Conservation (phyloP, 2,329 filamentous ascomycete species). For the Neocatenulostroma microsporum region DNA sequence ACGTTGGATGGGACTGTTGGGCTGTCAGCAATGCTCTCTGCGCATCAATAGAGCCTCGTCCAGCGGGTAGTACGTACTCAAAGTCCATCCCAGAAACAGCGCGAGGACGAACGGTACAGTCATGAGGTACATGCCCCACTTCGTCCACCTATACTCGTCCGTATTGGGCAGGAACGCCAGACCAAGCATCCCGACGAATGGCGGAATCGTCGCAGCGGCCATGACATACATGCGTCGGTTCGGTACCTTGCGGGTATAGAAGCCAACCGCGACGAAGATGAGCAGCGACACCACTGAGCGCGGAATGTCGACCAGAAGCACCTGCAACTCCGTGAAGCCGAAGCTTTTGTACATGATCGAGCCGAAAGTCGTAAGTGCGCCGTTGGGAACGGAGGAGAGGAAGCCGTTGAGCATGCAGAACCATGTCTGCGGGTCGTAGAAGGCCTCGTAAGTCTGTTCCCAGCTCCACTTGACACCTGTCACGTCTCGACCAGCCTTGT, state of each 20-base stretch:
- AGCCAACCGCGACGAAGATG: constrained; percentile 27
- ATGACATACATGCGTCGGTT: constrained; percentile 30
- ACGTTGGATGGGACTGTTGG: constrained; percentile 36
- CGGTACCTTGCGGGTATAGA: constrained; percentile 26
- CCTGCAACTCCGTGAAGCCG: constrained; percentile 26
- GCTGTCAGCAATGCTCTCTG: too few relatives aligned
- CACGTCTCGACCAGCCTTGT: constrained; percentile 25
- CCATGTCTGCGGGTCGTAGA: constrained; percentile 22
- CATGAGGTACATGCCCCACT: constrained; percentile 31
- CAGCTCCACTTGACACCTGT: constrained; percentile 25
- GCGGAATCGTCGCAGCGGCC: constrained; percentile 24
- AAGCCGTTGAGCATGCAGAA: constrained; percentile 25
- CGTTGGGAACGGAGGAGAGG: constrained; percentile 21
- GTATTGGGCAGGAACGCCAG: constrained; percentile 30
- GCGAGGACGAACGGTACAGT: constrained; percentile 28
- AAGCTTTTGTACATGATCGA: constrained; percentile 21
- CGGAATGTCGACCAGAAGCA: constrained; percentile 29
- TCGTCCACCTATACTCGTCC: constrained; percentile 28
- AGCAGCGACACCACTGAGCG: constrained; percentile 26
- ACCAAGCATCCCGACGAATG: constrained; percentile 29
- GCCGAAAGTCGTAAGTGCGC: constrained; percentile 21
- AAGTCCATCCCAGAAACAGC: constrained; percentile 29
- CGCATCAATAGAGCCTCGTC: too few relatives aligned
- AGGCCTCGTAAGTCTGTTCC: constrained; percentile 22
- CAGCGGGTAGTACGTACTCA: constrained; percentile 19